phyloP scores from a whole-genome alignment of 129 eudicot genomes.

The Silybum marianum region DNA sequence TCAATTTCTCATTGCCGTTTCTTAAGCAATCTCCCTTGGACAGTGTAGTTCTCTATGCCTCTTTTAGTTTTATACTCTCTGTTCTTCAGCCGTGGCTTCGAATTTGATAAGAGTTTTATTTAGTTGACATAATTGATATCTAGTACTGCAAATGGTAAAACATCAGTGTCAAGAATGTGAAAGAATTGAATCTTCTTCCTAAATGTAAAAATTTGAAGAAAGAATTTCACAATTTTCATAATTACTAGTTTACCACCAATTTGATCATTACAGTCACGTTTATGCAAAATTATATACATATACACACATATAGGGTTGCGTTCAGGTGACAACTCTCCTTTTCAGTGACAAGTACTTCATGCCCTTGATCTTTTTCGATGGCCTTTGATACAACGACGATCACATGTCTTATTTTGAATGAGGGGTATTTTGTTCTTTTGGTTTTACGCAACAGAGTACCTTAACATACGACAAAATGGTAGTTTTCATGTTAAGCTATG shows the following conservation, averaged over 20 bases:
- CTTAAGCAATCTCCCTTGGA: neutral
- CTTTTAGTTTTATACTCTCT: neutral
- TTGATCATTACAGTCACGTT: constrained; percentile 4
- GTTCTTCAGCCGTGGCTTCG: neutral
- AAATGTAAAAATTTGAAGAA: neutral
- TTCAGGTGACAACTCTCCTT: neutral
- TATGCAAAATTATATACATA: neutral
- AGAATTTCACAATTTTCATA: neutral
- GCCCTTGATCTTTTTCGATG: neutral
- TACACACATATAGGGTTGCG: neutral
- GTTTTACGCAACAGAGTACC: neutral
- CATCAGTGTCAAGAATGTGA: neutral
- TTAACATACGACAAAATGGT: neutral
- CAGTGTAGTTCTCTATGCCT: neutral
- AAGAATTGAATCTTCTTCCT: neutral
- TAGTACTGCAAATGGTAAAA: neutral
- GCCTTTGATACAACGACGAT: neutral
- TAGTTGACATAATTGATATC: neutral
- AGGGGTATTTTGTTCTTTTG: neutral
- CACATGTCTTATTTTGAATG: neutral
- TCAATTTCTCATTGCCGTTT: neutral
- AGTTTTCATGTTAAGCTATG: neutral
- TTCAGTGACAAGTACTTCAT: neutral
- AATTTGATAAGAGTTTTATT: neutral
- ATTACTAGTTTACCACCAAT: neutral